Evolutionary conservation across 345 rosid genomes (phyloP).

Genomic region (Corchorus capsularis): DNA sequence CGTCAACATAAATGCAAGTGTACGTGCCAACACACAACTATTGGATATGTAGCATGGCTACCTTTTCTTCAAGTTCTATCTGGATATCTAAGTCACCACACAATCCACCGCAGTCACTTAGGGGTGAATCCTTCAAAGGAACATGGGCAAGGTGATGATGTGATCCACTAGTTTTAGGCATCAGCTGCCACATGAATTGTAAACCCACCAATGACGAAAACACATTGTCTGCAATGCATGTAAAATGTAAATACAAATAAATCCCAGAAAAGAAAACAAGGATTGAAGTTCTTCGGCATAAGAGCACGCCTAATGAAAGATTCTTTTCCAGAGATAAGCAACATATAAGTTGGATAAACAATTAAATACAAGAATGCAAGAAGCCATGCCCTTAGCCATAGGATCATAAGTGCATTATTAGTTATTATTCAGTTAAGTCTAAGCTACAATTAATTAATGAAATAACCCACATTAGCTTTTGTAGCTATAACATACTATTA

Average conservation of each 20-base stretch:
- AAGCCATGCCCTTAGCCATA: neutral
- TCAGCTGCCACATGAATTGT: slow-evolving; percentile 83
- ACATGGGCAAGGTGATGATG: slow-evolving; percentile 86
- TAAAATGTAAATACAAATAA: slow-evolving; percentile 18
- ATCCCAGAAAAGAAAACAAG: slow-evolving; percentile 2
- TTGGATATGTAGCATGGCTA: slow-evolving; percentile 8
- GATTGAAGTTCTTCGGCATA: neutral
- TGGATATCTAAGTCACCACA: slow-evolving; percentile 86
- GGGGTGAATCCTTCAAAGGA: slow-evolving; percentile 90
- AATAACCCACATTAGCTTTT: neutral
- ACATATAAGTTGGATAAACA: neutral
- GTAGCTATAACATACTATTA: neutral
- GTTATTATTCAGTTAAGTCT: neutral
- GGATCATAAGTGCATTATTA: neutral
- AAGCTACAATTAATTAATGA: neutral
- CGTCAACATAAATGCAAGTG: slow-evolving; percentile 14
- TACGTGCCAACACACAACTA: neutral
- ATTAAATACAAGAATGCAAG: neutral
- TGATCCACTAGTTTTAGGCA: slow-evolving; percentile 55
- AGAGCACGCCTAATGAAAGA: neutral
- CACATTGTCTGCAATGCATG: slow-evolving; percentile 63
- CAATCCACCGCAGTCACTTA: slow-evolving; percentile 89
- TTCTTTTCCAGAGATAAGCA: neutral
- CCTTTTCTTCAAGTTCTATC: slow-evolving; percentile 74
- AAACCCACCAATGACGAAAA: slow-evolving; percentile 94